Evolutionary conservation across 192 early-diverging fungal species (phyloP).

Genomic region (Mortierella claussenii): DNA sequence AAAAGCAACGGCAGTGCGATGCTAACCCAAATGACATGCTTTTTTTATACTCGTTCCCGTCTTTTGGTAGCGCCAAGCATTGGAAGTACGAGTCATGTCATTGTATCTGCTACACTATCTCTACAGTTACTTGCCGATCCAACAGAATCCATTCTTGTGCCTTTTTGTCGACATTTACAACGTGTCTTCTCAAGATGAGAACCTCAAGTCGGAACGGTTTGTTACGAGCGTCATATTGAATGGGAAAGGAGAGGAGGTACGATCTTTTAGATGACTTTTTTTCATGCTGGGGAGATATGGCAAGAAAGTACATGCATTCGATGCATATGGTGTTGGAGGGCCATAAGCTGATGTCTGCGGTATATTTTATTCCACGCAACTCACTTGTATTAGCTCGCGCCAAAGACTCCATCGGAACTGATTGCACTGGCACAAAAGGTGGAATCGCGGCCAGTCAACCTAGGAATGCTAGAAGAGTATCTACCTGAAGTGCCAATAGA

Average conservation of each 20-base stretch:
- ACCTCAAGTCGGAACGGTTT: constrained; percentile 42
- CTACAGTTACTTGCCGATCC: constrained; percentile 44
- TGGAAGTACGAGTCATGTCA: constrained; percentile 45
- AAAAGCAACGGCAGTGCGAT: too few relatives aligned
- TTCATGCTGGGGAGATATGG: too few relatives aligned
- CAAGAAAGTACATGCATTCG: too few relatives aligned
- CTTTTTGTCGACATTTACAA: constrained; percentile 53
- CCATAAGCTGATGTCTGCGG: too few relatives aligned
- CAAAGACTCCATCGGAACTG: constrained; percentile 45
- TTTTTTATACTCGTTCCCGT: background rate
- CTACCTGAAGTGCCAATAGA: constrained; percentile 49
- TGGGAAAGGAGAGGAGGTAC: constrained; percentile 53
- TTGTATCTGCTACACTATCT: constrained; percentile 42
- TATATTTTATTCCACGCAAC: too few relatives aligned
- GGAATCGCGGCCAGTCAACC: constrained; percentile 39
- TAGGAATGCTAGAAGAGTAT: constrained; percentile 43
- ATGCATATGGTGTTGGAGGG: too few relatives aligned
- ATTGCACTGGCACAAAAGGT: constrained; percentile 40
- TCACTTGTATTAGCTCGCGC: constrained; percentile 36
- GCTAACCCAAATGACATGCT: too few relatives aligned
- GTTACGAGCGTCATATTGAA: constrained; percentile 51
- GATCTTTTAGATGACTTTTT: too few relatives aligned
- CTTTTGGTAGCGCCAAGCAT: constrained; percentile 14
- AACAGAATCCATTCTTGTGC: constrained; percentile 50
- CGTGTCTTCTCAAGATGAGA: constrained; percentile 35